Evolutionary conservation across 2,329 filamentous ascomycete genomes (phyloP), one percentile per base, ranked within the genome.

Genomic region (Trichoderma endophyticum): DNA sequence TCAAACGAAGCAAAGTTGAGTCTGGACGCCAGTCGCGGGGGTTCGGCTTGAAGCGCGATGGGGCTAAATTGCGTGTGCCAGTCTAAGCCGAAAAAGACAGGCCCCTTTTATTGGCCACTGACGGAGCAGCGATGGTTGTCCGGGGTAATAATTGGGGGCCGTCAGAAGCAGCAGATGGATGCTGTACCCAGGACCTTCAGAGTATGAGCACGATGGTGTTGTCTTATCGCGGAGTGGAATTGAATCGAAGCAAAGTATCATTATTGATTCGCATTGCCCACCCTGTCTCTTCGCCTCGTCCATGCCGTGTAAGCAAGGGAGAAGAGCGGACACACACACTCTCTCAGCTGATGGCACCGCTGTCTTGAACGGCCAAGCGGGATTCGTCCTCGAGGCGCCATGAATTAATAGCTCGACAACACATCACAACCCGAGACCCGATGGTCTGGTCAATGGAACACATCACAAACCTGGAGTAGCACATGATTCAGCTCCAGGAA

Each of bases 401-500:
- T 30, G 32, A 18, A n/a, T 26, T n/a, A 60, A 34, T 60, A 34
- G 18, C 28, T 21, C 28, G 8, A n/a, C 6, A 4, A 34, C n/a
- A 61, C 21, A 36, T 51, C 21, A 28, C 65, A 30, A 12, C 30
- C 9, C 21, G 14, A 36, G 57, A 39, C 28, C 66, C 66, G 66
- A 36, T 61, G 12, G 36, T 54, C 18, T 62, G 66, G 57, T 62
- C 39, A 36, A 48, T 39, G 57, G 14, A 28, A 54, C 57, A 61
- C 21, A 28, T 30, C 26, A 51, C 56, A 54, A 70, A 51, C 30
- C 43, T 61, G 57, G 26, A 39, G 57, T 62, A 62, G 57, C 39
- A 70, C 67, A 70, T 70, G 67, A 61, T 34, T 36, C 57, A 62
- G 39, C 36, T 32, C 28, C 57, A 70, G 39, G 39, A 30, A 61